Conservation (phyloP, 352 stramenopile genomes). For the Pythium insidiosum region DNA sequence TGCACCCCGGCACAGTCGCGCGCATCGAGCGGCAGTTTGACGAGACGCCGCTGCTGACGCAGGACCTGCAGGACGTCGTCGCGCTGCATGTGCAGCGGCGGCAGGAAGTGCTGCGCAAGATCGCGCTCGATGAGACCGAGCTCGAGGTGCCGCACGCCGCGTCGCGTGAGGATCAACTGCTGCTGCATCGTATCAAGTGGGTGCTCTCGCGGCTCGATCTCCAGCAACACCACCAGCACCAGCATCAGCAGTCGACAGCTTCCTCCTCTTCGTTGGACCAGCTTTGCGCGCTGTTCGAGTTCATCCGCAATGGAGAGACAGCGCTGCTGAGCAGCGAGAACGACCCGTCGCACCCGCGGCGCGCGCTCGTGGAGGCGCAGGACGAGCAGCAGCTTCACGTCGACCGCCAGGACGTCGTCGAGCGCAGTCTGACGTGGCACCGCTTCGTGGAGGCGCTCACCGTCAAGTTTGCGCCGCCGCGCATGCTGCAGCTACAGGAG, state of each 20-base stretch:
- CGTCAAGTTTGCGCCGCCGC: conserved; percentile 59
- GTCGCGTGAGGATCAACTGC: conserved; percentile 41
- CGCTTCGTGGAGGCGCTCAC: conserved; percentile 51
- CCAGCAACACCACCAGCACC: conserved; percentile 7
- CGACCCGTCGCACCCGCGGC: conserved; percentile 28
- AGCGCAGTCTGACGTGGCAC: conserved; percentile 33
- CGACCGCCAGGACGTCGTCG: conserved; percentile 31
- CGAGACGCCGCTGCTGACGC: conserved; percentile 55
- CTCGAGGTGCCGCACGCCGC: conserved; percentile 39
- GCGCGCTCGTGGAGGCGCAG: neutral
- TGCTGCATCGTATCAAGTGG: conserved; percentile 73
- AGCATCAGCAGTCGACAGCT: conserved; percentile 2
- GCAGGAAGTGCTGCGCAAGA: conserved; percentile 34
- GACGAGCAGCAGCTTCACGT: conserved; percentile 1
- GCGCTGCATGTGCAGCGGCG: conserved; percentile 38
- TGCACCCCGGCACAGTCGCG: conserved; percentile 62
- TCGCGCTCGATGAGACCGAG: conserved; percentile 46
- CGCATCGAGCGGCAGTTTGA: conserved; percentile 61
- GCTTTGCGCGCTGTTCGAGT: conserved; percentile 69
- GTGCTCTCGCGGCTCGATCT: conserved; percentile 64
- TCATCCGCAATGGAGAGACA: conserved; percentile 52
- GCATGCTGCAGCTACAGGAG: conserved; percentile 56
- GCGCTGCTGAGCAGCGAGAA: conserved; percentile 32
- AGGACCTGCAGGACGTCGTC: conserved; percentile 54
- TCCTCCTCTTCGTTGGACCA: conserved; percentile 35